phyloP scores from a whole-genome alignment of 1,284 basidiomycete genomes.

The Irpex sp. region DNA sequence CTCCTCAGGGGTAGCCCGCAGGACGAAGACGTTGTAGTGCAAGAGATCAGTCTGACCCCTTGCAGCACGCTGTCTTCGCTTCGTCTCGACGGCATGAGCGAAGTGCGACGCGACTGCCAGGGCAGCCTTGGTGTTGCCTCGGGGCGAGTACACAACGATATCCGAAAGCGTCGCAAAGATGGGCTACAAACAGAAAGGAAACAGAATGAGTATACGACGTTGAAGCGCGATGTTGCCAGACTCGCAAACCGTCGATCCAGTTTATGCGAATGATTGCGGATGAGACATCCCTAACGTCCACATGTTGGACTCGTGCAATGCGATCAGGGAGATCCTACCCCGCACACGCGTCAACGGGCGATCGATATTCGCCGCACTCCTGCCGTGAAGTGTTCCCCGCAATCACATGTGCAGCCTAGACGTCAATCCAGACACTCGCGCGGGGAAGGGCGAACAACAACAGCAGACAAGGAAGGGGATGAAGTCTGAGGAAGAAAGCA shows the following conservation, averaged over 20 bases:
- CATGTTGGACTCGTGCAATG: too few relatives aligned
- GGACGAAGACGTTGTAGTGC: slow-evolving; percentile 84
- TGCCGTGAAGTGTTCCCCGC: background rate
- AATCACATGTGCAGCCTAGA: background rate
- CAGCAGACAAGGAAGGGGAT: background rate
- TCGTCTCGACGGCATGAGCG: slow-evolving; percentile 52
- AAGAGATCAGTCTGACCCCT: slow-evolving; percentile 38
- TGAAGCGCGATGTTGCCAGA: background rate
- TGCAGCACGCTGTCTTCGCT: slow-evolving; percentile 43
- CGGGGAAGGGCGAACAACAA: background rate
- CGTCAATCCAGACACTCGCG: background rate
- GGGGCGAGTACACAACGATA: slow-evolving; percentile 83
- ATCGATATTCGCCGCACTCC: background rate
- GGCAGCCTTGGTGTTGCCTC: slow-evolving; percentile 49
- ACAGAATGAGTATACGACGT: background rate
- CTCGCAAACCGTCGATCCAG: background rate
- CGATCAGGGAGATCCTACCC: background rate
- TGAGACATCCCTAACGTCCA: too few relatives aligned
- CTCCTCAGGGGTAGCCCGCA: slow-evolving; percentile 58
- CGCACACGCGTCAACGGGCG: background rate
- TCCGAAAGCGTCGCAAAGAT: slow-evolving; percentile 90
- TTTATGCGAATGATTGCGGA: background rate
- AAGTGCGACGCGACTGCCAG: slow-evolving; percentile 55
- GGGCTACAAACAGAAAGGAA: slow-evolving; percentile 33
- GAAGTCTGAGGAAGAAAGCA: slow-evolving; percentile 14